Base-by-base conservation (phyloP, 257 asterid species). In the Voacanga thouarsii region DNA sequence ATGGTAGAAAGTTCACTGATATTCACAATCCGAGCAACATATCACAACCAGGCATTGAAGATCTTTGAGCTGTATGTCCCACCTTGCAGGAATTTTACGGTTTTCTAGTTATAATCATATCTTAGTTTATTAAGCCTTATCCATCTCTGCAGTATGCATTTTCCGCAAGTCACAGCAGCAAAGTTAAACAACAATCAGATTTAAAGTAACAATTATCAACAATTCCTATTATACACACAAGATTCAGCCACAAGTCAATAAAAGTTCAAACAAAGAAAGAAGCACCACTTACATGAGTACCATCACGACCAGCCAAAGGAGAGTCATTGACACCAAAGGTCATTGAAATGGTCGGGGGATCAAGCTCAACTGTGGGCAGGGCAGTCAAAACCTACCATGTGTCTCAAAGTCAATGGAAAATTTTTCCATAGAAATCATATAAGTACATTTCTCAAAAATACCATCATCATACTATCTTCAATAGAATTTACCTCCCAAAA, bases 321-420 rank as follows among this genome's bases (percentile, higher is more conserved):
- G 99, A 93, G 81, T 96, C 99, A 88, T 96, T 96, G 66, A 96
- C 98, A 44, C 99, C 93, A 85, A 96, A 93, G 75, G 97, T 96
- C 99, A 96, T 96, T 75, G 99, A 96, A 85, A 92, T 96, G 75
- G 99, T 96, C 49, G 99, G 99, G 63, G 99, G 99, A 79, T 96
- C 99, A 59, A 96, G 98, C 78, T 88, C 97, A 86, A 93, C 93
- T 5, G 97, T 87, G 60, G 99, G 99, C 85, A 96, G 83, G 55
- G 97, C 89, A 80, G 95, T 86, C 93, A 82, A 81, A 78, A 96
- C 95, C 99, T 96, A 76, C 71, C 86, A 84, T 49, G 78, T 81
- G 76, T 81, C 57, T 26, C 56, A 77, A 61, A 26, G 65, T 77
- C 44, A 47, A 50, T 30, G 21, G 72, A 30, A 30, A n/a, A 61